Evolutionary conservation across 2,329 filamentous ascomycete genomes (phyloP), one percentile per base, ranked within the genome.

Genomic region (Fusarium sp.): DNA sequence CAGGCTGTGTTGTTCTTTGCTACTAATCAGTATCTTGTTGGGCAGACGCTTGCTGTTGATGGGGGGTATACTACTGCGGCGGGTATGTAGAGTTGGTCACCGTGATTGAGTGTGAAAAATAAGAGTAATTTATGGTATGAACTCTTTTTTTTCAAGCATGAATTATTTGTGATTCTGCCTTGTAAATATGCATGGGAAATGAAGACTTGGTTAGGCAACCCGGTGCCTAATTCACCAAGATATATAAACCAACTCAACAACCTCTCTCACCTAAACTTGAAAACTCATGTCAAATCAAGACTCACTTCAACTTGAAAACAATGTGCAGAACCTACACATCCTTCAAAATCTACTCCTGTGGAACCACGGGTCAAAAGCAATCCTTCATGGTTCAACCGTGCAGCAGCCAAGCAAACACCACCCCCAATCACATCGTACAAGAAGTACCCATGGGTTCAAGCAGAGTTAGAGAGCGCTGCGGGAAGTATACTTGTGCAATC

Each of bases 1-100:
- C 89, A 89, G 9, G 84, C 91, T 0, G 91, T 92, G 76, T 82
- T 94, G 61, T 94, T 83, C 69, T 79, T 82, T 53, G 83, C 82
- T 5, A 77, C 73, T 4, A 86, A 86, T 61, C 84, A 86, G 77
- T 87, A 86, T 60, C 57, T 86, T 17, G 83, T 84, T 27, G 85
- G 85, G 0, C 81, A 85, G 79, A 84, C 80, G 1, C 31, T 86
- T 9, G 83, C 82, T 0, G 84, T 87, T 0, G 84, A 87, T 51
- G 85, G 85, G 5, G 85, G 84, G 0, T 85, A 85, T 61, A 84
- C 83, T 0, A 72, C 86, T 2, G 79, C 79, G 0, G 81, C 81
- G 6, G 85, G 17, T 24, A 68, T 73, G 70, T 73, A 62, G 56
- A 55, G 31, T 16, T 31, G 33, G 31, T 38, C 16, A 24, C 20